A percentile compares a stretch with the other conserved stretches of the same genome.
These are phyloP conservation scores for Diplocarpon rosae DNA, from an alignment of 2,329 filamentous ascomycete species.

Conservation along the genomic window DNA sequence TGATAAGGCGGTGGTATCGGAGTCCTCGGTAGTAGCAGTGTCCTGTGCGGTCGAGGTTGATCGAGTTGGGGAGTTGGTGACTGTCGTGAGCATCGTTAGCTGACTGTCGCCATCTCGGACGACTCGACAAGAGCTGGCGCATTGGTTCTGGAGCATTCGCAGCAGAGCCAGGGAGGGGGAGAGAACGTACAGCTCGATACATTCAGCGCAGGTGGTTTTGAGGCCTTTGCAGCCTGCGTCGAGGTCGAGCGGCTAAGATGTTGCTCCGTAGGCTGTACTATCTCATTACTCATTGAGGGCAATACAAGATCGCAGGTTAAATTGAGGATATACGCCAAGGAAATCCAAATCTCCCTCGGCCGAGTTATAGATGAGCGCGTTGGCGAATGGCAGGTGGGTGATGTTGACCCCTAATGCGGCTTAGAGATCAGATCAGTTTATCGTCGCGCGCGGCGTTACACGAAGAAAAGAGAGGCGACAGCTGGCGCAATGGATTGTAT, in stretches of 20 bases:
- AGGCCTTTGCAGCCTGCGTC: slow-evolving; percentile 22
- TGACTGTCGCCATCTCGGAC: slow-evolving; percentile 1
- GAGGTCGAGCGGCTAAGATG: slow-evolving; percentile 24
- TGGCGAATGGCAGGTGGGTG: slow-evolving; percentile 7
- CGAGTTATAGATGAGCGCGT: slow-evolving; percentile 15
- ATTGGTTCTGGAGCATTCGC: slow-evolving; percentile 1
- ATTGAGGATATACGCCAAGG: neutral
- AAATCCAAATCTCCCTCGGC: too few relatives aligned
- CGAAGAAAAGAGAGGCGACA: slow-evolving; percentile 7
- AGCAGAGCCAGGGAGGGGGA: neutral
- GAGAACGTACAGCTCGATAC: slow-evolving; percentile 24
- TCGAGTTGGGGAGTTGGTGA: slow-evolving; percentile 24
- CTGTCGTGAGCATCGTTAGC: slow-evolving; percentile 19
- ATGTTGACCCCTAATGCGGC: slow-evolving; percentile 10
- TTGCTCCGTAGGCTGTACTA: slow-evolving; percentile 27
- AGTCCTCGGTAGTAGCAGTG: slow-evolving; percentile 24
- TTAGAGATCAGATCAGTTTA: slow-evolving; percentile 4
- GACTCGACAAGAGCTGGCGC: slow-evolving; percentile 3
- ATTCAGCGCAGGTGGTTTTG: slow-evolving; percentile 24
- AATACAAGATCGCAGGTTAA: slow-evolving; percentile 14
- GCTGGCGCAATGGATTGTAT: slow-evolving; percentile 9
- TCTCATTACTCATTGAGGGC: slow-evolving; percentile 31
- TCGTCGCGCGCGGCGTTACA: slow-evolving; percentile 10
- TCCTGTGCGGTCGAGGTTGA: slow-evolving; percentile 23
- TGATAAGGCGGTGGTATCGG: slow-evolving; percentile 20